Conservation (phyloP, 2,329 filamentous ascomycete genomes). For the Ophiocordyceps sinensis region DNA sequence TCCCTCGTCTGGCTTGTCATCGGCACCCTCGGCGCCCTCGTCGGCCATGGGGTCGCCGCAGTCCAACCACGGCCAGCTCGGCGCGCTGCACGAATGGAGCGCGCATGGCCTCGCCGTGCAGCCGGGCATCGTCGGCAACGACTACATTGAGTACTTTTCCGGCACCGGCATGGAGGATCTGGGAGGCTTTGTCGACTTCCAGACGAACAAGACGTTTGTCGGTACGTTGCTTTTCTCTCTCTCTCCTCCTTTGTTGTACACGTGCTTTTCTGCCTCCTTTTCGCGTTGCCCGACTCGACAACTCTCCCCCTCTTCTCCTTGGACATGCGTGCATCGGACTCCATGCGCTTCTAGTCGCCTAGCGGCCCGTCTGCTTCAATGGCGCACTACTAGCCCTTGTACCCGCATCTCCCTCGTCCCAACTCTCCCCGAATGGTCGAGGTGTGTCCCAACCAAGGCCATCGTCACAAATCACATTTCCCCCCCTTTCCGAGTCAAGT, state of each 20-base stretch:
- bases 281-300: too few species aligned
- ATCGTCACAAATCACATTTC: too few species aligned
- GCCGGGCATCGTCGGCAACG: conserved; percentile 47
- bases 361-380: too few species aligned
- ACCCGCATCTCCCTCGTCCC: too few species aligned
- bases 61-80: conserved; percentile 43
- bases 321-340: too few species aligned
- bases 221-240: conserved; percentile 30
- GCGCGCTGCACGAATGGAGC: conserved; percentile 45
- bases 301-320: too few species aligned
- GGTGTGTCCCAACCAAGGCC: too few species aligned
- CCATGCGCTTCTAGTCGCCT: too few species aligned
- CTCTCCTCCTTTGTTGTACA: conserved; percentile 4
- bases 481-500: too few species aligned
- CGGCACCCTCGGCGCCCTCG: conserved; percentile 48
- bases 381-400: too few species aligned
- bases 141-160: conserved; percentile 42
- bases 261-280: not conserved
- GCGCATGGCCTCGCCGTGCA: conserved; percentile 40
- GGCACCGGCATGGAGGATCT: conserved; percentile 35
- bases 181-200: conserved; percentile 32
- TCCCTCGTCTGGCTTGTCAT: conserved; percentile 45
- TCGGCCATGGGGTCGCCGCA: conserved; percentile 55
- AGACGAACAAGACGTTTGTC: conserved; percentile 36
- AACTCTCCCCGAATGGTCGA: too few species aligned